Evolutionary conservation across 805 yeast species (phyloP).

Genomic region (Suhomyces kilbournensis): DNA sequence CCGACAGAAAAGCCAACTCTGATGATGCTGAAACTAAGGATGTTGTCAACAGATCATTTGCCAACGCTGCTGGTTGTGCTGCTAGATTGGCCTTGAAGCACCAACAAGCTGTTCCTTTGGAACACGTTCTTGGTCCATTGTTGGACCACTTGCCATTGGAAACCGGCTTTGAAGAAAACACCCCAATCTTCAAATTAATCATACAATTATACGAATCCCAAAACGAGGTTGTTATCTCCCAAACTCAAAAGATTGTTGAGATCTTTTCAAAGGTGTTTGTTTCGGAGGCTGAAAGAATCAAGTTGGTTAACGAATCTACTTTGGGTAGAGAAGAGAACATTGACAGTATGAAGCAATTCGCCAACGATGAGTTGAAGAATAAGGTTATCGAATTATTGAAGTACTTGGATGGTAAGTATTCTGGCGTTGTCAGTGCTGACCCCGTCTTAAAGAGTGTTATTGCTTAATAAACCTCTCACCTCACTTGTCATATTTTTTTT

Average conservation of each 20-base stretch:
- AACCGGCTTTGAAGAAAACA: constrained; percentile 88
- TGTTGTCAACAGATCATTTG: constrained; percentile 76
- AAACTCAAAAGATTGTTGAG: constrained; percentile 62
- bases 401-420: constrained; percentile 61
- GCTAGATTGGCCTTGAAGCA: constrained; percentile 83
- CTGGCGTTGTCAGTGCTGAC: constrained; percentile 59
- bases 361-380: constrained; percentile 58
- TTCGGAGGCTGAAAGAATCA: constrained; percentile 72
- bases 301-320: constrained; percentile 68
- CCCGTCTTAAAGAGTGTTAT: constrained; percentile 46
- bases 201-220: constrained; percentile 66
- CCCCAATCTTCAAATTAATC: constrained; percentile 80
- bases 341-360: constrained; percentile 77
- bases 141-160: constrained; percentile 79
- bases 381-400: constrained; percentile 70
- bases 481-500: neutral
- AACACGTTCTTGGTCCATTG: constrained; percentile 70
- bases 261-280: constrained; percentile 68
- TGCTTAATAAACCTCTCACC: constrained; percentile 3
- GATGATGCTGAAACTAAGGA: constrained; percentile 74
- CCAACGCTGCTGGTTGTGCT: constrained; percentile 97
- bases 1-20: constrained; percentile 51
- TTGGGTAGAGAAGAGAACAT: constrained; percentile 82
- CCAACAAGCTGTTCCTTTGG: constrained; percentile 68
- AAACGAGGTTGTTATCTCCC: constrained; percentile 50